These are phyloP conservation scores for Chytriomyces sp. DNA, from an alignment of 192 early-diverging fungal species.

Conservation along the genomic window DNA sequence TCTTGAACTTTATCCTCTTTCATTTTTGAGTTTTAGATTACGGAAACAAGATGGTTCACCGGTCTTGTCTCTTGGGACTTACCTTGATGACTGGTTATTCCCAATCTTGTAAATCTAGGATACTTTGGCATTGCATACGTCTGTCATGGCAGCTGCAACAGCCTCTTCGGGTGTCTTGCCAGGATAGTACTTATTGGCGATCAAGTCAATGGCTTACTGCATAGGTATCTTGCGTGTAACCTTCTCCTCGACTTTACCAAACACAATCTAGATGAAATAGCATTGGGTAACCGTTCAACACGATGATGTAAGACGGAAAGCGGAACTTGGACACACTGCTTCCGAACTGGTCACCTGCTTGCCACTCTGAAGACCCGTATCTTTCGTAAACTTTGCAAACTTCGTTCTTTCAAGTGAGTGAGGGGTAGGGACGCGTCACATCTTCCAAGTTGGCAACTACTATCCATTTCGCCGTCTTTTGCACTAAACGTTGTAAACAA, in stretches of 20 bases:
- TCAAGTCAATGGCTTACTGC: conserved; percentile 33
- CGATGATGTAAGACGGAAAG: no score
- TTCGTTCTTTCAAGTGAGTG: conserved; percentile 25
- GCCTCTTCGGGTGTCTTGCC: conserved; percentile 41
- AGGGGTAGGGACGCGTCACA: neutral
- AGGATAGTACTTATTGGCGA: conserved; percentile 51
- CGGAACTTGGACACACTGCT: conserved; percentile 47
- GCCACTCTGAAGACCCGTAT: conserved; percentile 44
- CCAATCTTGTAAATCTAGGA: no score
- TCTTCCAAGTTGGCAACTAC: neutral
- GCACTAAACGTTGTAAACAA: conserved; percentile 25
- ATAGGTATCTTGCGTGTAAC: conserved; percentile 44
- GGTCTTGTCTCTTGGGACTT: no score
- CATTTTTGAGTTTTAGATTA: neutral
- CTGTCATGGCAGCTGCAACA: conserved; percentile 1
- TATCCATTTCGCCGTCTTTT: conserved; percentile 22
- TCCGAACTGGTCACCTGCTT: conserved; percentile 50
- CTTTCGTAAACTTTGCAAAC: conserved; percentile 55
- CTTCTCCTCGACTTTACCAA: conserved; percentile 59
- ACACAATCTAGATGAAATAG: conserved; percentile 59
- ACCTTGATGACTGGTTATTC: neutral
- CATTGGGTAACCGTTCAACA: no score
- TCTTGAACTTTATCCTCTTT: conserved; percentile 22
- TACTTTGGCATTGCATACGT: conserved; percentile 13
- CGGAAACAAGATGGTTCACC: neutral